Evolutionary conservation across 1,139 yeast species (phyloP).

Genomic region (Candida smagusa): DNA sequence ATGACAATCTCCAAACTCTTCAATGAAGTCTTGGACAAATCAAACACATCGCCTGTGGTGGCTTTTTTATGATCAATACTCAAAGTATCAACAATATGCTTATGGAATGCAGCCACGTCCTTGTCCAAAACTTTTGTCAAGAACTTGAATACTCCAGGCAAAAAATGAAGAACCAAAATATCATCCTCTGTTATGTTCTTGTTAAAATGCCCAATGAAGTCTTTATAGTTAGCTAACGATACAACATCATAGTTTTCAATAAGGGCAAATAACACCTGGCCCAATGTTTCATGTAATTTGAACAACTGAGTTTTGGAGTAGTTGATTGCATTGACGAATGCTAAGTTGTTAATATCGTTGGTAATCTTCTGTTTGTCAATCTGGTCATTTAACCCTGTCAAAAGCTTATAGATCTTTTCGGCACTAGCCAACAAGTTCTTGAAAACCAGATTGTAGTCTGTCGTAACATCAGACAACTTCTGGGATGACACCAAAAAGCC

Average conservation of each 20-base stretch:
- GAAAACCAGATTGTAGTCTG: conserved; percentile 21
- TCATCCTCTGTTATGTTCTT: conserved; percentile 56
- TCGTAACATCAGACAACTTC: conserved; percentile 22
- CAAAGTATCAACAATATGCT: conserved; percentile 11
- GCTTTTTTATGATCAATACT: conserved; percentile 15
- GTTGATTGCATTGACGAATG: conserved; percentile 52
- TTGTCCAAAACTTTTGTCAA: conserved; percentile 27
- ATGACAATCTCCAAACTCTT: conserved; percentile 50
- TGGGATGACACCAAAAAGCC: conserved; percentile 48
- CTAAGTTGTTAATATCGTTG: conserved; percentile 36
- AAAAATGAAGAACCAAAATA: conserved; percentile 55
- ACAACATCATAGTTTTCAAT: conserved; percentile 34
- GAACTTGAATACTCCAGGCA: conserved; percentile 58
- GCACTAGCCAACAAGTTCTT: conserved; percentile 51
- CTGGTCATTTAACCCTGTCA: conserved; percentile 55
- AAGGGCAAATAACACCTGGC: conserved; percentile 59
- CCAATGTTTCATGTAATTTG: conserved; percentile 67
- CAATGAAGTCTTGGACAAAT: conserved; percentile 49
- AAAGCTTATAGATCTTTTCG: conserved; percentile 51
- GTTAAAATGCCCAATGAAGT: conserved; percentile 27
- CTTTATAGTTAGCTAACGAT: conserved; percentile 30
- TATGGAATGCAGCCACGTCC: conserved; percentile 29
- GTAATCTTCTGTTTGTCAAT: conserved; percentile 63
- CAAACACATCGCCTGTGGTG: conserved; percentile 20
- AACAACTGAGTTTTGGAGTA: conserved; percentile 62